Percentiles rank a stretch among this genome's conserved stretches.
These are phyloP conservation scores for Hydnum rufescens DNA, from an alignment of 768 basidiomycete genomes.

Conservation along the genomic window DNA sequence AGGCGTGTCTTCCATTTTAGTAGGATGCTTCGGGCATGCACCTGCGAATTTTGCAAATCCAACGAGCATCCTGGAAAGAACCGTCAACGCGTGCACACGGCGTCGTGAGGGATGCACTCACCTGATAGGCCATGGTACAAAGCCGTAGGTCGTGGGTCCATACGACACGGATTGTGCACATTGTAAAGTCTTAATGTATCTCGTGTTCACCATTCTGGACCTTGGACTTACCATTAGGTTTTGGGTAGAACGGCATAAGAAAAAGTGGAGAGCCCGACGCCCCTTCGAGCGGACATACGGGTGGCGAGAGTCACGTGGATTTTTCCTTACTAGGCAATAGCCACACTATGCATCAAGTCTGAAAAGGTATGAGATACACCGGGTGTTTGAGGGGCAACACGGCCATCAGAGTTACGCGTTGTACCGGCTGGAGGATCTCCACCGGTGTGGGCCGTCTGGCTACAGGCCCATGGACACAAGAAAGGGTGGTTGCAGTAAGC, in stretches of 20 bases:
- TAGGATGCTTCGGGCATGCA: slow-evolving; percentile 10
- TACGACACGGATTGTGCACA: slow-evolving; percentile 40
- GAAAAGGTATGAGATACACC: not conserved
- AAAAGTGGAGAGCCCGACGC: not conserved
- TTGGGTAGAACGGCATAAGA: not conserved
- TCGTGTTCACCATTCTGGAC: slow-evolving; percentile 19
- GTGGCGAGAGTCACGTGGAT: no score
- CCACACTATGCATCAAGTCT: not conserved
- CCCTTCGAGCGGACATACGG: not conserved
- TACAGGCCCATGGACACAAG: no score
- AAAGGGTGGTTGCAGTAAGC: no score
- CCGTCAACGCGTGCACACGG: not conserved
- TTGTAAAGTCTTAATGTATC: slow-evolving; percentile 46
- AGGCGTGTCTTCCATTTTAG: not conserved
- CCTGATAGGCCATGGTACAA: slow-evolving; percentile 37
- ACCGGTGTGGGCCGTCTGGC: no score
- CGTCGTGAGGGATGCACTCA: slow-evolving; percentile 15
- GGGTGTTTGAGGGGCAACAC: no score
- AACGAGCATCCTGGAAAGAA: slow-evolving; percentile 19
- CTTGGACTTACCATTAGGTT: not conserved
- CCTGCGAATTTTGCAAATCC: slow-evolving; percentile 35
- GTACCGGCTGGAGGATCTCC: no score
- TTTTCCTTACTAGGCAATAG: no score
- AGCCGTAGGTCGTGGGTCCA: slow-evolving; percentile 17
- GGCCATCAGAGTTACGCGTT: no score